phyloP scores from a whole-genome alignment of 2,329 filamentous ascomycete species.

The Calonectria pauciramosa region DNA sequence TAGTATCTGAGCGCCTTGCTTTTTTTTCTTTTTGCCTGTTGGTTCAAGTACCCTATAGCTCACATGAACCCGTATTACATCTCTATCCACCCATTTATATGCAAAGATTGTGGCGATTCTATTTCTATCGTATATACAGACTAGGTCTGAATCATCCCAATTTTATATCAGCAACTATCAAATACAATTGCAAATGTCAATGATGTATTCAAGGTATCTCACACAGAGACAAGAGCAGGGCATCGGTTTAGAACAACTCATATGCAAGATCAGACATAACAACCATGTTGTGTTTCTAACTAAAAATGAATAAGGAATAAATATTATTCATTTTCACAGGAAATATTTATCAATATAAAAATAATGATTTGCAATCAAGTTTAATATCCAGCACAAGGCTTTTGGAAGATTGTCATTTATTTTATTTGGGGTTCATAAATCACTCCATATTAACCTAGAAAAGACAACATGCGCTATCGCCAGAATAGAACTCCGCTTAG shows the following conservation, averaged over 20 bases:
- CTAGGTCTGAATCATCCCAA: background rate
- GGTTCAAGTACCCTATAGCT: background rate
- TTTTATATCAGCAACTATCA: background rate
- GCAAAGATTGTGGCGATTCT: background rate
- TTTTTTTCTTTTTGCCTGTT: no score
- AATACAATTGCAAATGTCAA: background rate
- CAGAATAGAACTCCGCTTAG: no score
- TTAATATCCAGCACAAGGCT: background rate
- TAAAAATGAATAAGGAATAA: background rate
- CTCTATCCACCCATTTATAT: background rate
- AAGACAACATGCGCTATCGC: no score
- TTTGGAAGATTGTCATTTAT: background rate
- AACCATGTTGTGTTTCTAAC: background rate
- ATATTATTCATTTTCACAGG: background rate
- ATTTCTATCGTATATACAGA: background rate
- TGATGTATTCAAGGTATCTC: background rate
- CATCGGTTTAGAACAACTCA: background rate
- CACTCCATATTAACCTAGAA: background rate
- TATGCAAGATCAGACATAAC: no score
- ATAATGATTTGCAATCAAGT: background rate
- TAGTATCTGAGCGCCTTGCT: background rate
- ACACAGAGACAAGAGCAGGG: no score
- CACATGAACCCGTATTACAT: background rate
- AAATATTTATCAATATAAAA: background rate
- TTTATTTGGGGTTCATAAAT: background rate